phyloP scores from a whole-genome alignment of 345 rosid genomes.

The Hypericum androsaemum region DNA sequence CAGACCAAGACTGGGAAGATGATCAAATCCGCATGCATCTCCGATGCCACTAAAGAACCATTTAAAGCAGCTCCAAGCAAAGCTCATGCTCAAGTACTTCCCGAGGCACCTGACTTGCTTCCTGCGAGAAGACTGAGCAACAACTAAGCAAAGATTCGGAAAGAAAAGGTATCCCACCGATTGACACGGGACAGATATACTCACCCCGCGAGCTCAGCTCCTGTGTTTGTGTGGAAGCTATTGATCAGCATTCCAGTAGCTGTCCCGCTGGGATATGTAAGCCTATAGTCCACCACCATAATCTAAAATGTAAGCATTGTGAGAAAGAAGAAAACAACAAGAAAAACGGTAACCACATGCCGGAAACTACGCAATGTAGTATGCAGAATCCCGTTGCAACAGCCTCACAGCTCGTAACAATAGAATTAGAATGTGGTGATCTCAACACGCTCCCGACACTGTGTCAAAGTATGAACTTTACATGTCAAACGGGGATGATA shows the following conservation, averaged over 20 bases:
- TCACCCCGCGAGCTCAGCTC: slow-evolving; percentile 94
- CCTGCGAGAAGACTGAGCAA: slow-evolving; percentile 31
- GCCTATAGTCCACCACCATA: slow-evolving; percentile 84
- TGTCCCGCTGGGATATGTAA: slow-evolving; percentile 93
- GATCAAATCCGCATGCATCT: slow-evolving; percentile 89
- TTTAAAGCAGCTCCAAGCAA: slow-evolving; percentile 93
- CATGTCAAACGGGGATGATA: not conserved
- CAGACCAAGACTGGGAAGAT: slow-evolving; percentile 84
- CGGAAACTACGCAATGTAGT: too few relatives aligned
- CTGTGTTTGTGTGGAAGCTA: slow-evolving; percentile 76
- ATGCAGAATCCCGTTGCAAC: too few relatives aligned
- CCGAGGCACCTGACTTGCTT: slow-evolving; percentile 85
- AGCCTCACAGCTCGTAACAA: too few relatives aligned
- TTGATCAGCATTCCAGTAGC: slow-evolving; percentile 94
- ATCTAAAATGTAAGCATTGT: slow-evolving; percentile 25
- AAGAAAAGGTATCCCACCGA: too few relatives aligned
- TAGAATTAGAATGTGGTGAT: too few relatives aligned
- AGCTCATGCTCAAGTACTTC: slow-evolving; percentile 76
- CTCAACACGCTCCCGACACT: too few relatives aligned
- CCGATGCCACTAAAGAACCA: slow-evolving; percentile 97
- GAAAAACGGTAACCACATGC: not conserved
- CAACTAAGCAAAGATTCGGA: too few relatives aligned
- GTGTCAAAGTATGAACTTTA: too few relatives aligned
- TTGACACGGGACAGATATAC: not conserved
- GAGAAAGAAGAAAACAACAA: not conserved